Conservation (phyloP, 208 protist genomes). For the Leptomonas seymouri region DNA sequence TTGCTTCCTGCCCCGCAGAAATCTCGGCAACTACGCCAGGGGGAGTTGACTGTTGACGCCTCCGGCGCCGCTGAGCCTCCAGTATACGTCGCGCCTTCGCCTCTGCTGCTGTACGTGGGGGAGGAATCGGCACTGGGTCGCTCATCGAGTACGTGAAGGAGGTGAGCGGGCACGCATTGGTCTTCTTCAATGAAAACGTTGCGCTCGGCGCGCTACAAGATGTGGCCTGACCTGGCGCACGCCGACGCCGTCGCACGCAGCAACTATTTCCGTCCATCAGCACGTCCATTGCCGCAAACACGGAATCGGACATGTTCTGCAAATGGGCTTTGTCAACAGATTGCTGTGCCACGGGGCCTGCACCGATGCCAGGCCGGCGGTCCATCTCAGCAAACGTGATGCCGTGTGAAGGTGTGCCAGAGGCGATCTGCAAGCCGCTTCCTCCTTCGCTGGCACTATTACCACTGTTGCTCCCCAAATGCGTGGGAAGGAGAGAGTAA, state of each 20-base stretch:
- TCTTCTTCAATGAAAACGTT: not conserved
- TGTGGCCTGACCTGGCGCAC: not conserved
- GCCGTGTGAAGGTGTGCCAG: not conserved
- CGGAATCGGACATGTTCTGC: conserved; percentile 15
- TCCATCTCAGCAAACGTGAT: conserved; percentile 29
- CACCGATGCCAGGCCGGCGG: conserved; percentile 16
- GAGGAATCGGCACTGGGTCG: conserved; percentile 5
- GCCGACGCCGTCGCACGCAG: conserved; percentile 49
- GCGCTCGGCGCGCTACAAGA: not conserved
- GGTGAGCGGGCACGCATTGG: not conserved
- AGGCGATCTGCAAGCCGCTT: not conserved
- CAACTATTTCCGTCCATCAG: conserved; percentile 76
- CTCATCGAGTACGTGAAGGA: not conserved
- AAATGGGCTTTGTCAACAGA: conserved; percentile 30
- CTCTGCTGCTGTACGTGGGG: conserved; percentile 22
- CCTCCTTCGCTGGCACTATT: not conserved
- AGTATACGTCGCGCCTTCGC: conserved; percentile 31
- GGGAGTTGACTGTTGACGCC: not conserved
- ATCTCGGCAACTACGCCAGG: too few relatives aligned
- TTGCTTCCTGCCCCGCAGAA: too few relatives aligned
- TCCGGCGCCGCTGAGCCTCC: conserved; percentile 15
- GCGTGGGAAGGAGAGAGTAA: conserved; percentile 10
- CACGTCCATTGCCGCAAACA: conserved; percentile 64
- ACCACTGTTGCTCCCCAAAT: not conserved
- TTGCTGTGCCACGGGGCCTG: conserved; percentile 20